Evolutionary conservation across 148 eudicot genomes (phyloP).

Genomic region (Fagopyrum tataricum): DNA sequence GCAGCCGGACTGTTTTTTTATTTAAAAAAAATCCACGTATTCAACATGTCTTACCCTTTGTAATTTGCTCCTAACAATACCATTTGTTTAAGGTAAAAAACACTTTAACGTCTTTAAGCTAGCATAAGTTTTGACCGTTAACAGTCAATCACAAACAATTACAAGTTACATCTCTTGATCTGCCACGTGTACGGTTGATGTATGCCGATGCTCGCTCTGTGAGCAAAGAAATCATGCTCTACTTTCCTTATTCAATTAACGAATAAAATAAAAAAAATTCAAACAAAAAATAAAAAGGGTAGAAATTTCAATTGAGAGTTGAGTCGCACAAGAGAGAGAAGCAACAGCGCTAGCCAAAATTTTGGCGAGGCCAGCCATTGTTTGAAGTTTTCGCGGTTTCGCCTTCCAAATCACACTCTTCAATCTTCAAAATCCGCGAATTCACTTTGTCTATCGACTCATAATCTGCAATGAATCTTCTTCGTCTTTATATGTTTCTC

Average conservation of each 20-base stretch:
- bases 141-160: not conserved
- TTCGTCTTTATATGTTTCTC: not conserved
- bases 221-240: not conserved
- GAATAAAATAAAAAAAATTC: not conserved
- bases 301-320: not conserved
- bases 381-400: slow-evolving; percentile 23
- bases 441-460: slow-evolving; percentile 5
- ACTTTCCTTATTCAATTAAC: slow-evolving; percentile 7
- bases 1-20: too few relatives aligned
- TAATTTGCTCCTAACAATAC: too few relatives aligned
- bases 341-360: not conserved
- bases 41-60: too few relatives aligned
- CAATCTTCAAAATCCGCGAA: slow-evolving; percentile 7
- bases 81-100: too few relatives aligned
- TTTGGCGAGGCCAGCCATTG: slow-evolving; percentile 9
- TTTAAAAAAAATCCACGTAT: too few relatives aligned
- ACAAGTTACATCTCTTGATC: not conserved
- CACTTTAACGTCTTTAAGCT: too few relatives aligned
- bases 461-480: not conserved
- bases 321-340: slow-evolving; percentile 2
- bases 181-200: slow-evolving; percentile 2
- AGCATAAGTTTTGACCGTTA: not conserved
- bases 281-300: not conserved
- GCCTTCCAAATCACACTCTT: slow-evolving; percentile 14
- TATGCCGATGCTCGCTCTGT: not conserved